Percentiles rank a stretch among this genome's conserved stretches.
Conservation (phyloP, 805 yeast genomes). For the Schwanniomyces vanrijiae region DNA sequence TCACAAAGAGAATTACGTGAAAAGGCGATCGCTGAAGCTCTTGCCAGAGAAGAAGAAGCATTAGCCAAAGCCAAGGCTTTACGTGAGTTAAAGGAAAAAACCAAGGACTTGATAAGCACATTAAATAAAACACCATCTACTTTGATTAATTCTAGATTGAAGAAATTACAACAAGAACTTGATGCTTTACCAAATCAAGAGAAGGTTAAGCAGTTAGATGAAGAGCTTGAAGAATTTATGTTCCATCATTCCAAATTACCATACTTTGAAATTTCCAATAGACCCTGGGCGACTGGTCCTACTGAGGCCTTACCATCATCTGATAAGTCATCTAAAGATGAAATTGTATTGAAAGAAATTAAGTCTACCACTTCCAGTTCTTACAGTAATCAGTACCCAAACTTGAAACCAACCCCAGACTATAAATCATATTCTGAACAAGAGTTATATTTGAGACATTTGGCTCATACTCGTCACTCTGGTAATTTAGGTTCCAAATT, state of each 20-base stretch:
- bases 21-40: conserved; percentile 41
- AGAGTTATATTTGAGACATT: conserved; percentile 74
- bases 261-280: conserved; percentile 19
- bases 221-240: conserved; percentile 41
- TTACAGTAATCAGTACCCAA: conserved; percentile 49
- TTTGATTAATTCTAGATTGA: conserved; percentile 28
- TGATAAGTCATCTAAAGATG: conserved; percentile 8
- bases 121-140: conserved; percentile 36
- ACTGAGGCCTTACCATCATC: background rate
- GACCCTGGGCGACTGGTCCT: conserved; percentile 34
- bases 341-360: conserved; percentile 14
- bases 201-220: conserved; percentile 39
- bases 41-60: conserved; percentile 45
- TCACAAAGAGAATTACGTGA: conserved; percentile 35
- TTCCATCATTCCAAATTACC: conserved; percentile 34
- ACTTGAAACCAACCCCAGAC: conserved; percentile 58
- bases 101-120: conserved; percentile 25
- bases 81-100: conserved; percentile 28
- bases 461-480: conserved; percentile 54
- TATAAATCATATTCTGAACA: conserved; percentile 71
- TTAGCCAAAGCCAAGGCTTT: conserved; percentile 32
- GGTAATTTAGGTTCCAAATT: conserved; percentile 66
- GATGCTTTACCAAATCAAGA: conserved; percentile 22
- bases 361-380: conserved; percentile 33
- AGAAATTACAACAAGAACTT: conserved; percentile 30